Base-by-base conservation (phyloP, 2,329 filamentous ascomycete species). In the Cadophora luteo-olivacea region DNA sequence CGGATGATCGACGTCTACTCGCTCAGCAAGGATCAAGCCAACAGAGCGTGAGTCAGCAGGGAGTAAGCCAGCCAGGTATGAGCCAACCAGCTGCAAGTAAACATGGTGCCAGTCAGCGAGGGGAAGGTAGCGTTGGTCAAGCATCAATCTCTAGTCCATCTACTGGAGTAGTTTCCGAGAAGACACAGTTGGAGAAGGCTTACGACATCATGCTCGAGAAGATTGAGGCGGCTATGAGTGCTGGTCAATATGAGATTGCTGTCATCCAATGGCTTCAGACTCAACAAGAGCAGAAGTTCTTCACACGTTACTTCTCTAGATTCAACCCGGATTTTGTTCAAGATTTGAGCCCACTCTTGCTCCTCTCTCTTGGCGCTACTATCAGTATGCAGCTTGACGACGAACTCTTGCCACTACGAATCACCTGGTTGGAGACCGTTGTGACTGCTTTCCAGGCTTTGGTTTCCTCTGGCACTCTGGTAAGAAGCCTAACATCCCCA, bases 221-320 rank as follows among this genome's bases (percentile, higher is more conserved):
- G 29, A 89, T 95, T 68, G 87, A 89, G 61, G 80, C 83, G 61
- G 81, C 89, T 54, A 88, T 96, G 80, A 82, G 85, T 45, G 83
- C 86, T 36, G 87, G 86, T 25, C 85, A 86, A 45, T 85, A 86
- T 66, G 89, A 91, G 75, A 85, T 87, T 64, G 89, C 87, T 52
- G 84, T 90, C 77, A 84, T 91, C 67, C 85, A 86, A 69, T 91
- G 89, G 89, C 85, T 91, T 66, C 89, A 92, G 78, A 85, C 85
- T 72, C 85, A 84, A 19, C 84, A 86, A 41, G 85, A 89, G 76
- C 84, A 89, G 68, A 86, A 89, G 69, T 85, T 91, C 63, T 92
- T 91, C 78, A 82, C 85, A 38, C 81, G 84, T 71, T 85, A 85
- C 62, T 81, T 88, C 58, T 80, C 81, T 61, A 84, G 84, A 69